These are phyloP conservation scores for Fusarium xylarioides DNA, from an alignment of 2,329 filamentous ascomycete genomes.

Conservation along the genomic window DNA sequence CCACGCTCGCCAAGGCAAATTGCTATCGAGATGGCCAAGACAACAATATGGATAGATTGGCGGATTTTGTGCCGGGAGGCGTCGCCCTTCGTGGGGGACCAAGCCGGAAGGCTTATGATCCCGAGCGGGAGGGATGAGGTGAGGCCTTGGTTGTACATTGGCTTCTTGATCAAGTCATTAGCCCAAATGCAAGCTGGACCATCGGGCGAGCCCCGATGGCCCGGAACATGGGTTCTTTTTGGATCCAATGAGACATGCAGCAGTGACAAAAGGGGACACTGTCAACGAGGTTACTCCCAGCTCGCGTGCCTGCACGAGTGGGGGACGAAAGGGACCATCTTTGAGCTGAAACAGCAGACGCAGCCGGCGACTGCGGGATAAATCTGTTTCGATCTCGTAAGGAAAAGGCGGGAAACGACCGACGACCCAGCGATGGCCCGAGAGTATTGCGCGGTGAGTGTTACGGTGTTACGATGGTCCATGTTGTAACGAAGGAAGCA, in stretches of 20 bases:
- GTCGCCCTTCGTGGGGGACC: slow-evolving; percentile 23
- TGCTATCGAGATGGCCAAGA: slow-evolving; percentile 17
- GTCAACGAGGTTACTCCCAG: slow-evolving; percentile 12
- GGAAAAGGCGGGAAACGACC: slow-evolving; percentile 13
- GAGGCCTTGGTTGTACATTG: slow-evolving; percentile 14
- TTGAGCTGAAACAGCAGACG: slow-evolving; percentile 13
- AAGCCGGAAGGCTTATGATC: slow-evolving; percentile 10
- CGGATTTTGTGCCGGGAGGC: slow-evolving; percentile 3
- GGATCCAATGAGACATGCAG: slow-evolving; percentile 21
- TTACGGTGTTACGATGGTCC: slow-evolving; percentile 5
- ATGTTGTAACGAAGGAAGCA: not conserved
- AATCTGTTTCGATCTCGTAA: slow-evolving; percentile 39
- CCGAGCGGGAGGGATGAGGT: not conserved
- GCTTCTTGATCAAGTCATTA: slow-evolving; percentile 23
- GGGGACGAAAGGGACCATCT: slow-evolving; percentile 15
- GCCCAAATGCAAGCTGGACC: slow-evolving; percentile 27
- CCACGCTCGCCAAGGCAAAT: not conserved
- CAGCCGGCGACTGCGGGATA: not conserved
- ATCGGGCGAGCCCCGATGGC: slow-evolving; percentile 38
- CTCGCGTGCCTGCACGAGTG: slow-evolving; percentile 13
- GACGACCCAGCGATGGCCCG: slow-evolving; percentile 35
- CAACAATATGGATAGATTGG: not conserved
- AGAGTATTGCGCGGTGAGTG: slow-evolving; percentile 11
- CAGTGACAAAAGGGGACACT: slow-evolving; percentile 4
- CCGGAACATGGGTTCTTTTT: slow-evolving; percentile 30